A percentile compares a stretch with the other conserved stretches of the same genome.
These are phyloP conservation scores for Pleurotus tuoliensis DNA, from an alignment of 768 basidiomycete genomes.

Conservation along the genomic window DNA sequence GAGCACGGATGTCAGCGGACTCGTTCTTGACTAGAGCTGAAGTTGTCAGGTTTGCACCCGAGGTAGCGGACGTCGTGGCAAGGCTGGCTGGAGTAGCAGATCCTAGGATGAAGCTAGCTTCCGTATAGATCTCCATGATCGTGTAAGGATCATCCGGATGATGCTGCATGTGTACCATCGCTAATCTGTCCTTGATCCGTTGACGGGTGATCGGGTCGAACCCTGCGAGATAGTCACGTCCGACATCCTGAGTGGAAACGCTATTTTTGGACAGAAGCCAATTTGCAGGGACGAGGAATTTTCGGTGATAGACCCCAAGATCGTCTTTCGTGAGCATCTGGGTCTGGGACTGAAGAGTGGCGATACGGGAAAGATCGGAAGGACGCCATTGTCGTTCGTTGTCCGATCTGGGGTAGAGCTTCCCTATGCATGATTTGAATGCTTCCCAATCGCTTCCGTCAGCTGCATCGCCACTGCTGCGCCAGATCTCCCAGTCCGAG, in stretches of 20 bases:
- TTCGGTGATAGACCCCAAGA: conserved; percentile 15
- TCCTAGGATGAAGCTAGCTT: conserved; percentile 15
- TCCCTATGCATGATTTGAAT: neutral
- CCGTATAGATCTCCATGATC: conserved; percentile 16
- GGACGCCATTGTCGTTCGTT: neutral
- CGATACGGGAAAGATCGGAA: neutral
- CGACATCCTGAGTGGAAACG: conserved; percentile 16
- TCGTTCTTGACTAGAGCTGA: conserved; percentile 14
- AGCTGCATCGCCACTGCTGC: neutral
- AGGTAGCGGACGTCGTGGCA: conserved; percentile 17
- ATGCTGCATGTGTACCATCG: conserved; percentile 17
- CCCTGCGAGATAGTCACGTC: conserved; percentile 15
- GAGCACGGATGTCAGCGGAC: neutral
- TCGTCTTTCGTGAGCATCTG: conserved; percentile 14
- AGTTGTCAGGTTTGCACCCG: conserved; percentile 8
- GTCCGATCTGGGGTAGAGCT: neutral
- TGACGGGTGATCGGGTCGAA: conserved; percentile 10
- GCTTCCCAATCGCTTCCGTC: neutral
- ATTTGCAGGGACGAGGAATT: conserved; percentile 15
- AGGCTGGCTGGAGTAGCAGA: conserved; percentile 6
- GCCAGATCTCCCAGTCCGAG: neutral
- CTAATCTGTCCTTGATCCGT: conserved; percentile 12
- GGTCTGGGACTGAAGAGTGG: neutral
- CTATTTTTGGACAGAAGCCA: conserved; percentile 15
- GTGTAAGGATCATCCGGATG: conserved; percentile 21